Conservation (phyloP, 768 basidiomycete species). For the Lactifluus subvellereus region DNA sequence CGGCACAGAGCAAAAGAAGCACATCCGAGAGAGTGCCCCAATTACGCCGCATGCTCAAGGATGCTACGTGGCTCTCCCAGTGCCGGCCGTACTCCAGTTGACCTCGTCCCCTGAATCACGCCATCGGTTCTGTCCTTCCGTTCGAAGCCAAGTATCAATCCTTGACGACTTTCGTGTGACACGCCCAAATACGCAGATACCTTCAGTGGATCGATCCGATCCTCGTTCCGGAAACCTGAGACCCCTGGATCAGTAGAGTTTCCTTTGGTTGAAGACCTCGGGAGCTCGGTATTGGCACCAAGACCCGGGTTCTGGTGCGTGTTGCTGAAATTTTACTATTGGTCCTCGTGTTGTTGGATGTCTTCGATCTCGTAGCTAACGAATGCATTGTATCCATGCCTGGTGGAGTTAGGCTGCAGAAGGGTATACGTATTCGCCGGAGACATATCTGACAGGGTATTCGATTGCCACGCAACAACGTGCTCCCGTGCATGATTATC, state of each 20-base stretch:
- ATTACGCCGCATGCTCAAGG: slow-evolving; percentile 16
- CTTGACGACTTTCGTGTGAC: neutral
- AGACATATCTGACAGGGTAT: neutral
- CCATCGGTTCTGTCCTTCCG: slow-evolving; percentile 14
- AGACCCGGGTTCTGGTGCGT: slow-evolving; percentile 10
- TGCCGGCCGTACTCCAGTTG: slow-evolving; percentile 8
- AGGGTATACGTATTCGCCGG: slow-evolving; percentile 16
- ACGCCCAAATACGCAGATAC: neutral
- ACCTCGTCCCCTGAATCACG: slow-evolving; percentile 3
- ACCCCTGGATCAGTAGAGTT: slow-evolving; percentile 3
- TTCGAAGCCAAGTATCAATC: slow-evolving; percentile 2
- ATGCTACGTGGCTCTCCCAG: slow-evolving; percentile 19
- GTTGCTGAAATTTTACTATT: slow-evolving; percentile 10
- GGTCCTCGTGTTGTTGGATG: slow-evolving; percentile 10
- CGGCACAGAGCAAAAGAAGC: slow-evolving; percentile 12
- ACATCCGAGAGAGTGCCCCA: slow-evolving; percentile 7
- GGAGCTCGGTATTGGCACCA: slow-evolving; percentile 16
- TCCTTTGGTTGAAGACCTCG: neutral
- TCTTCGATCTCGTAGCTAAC: slow-evolving; percentile 15
- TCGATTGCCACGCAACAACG: slow-evolving; percentile 7
- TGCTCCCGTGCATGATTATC: neutral
- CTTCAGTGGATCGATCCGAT: slow-evolving; percentile 18
- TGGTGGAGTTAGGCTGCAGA: slow-evolving; percentile 12
- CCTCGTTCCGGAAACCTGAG: slow-evolving; percentile 8
- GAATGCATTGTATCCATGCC: slow-evolving; percentile 11